Evolutionary conservation across 257 asterid genomes (phyloP), one percentile per base, ranked within the genome.

Genomic region (Linderniella brevidens): DNA sequence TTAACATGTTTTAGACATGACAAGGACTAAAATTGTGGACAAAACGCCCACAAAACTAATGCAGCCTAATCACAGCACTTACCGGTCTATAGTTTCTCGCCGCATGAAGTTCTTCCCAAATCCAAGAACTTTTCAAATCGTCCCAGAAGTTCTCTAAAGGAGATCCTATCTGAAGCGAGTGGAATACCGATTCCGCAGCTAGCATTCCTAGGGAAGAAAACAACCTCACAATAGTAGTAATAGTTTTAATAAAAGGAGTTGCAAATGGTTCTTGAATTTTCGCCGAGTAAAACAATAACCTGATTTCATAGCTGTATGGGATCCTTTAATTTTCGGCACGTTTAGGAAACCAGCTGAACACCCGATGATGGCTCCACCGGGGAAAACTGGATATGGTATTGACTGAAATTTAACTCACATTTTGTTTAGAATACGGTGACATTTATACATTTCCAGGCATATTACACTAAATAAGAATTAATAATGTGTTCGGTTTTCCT

Each of bases 271-370:
- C 3, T 3, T 25, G 3, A 25, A 25, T 25, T 25, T 25, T 25
- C 32, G 6, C 4, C 4, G 32, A 25, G 32, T 25, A 25, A n/a
- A n/a, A 2, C 6, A 25, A 25, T 25, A 72, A 87, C 98, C 98
- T 69, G 98, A 90, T 71, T 90, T 90, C 92, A 90, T 90, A 35
- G 98, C 98, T 29, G 98, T 90, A 60, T 90, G 98, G 2, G 98
- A 79, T 54, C 98, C 98, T 72, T 85, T 90, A 42, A 90, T 81
- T 65, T 90, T 85, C 13, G 93, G 98, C 46, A 90, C 98, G 60
- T 90, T 90, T 46, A 90, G 71, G 76, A 90, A 85, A 64, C 98
- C 98, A 52, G 96, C 96, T 56, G 98, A 90, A 74, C 98, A 90
- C 52, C 98, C 98, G 37, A 90, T 73, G 70, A 90, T 73, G 63